These are phyloP conservation scores for Fusarium cyanostomum DNA, from an alignment of 2,329 filamentous ascomycete species.

Conservation along the genomic window DNA sequence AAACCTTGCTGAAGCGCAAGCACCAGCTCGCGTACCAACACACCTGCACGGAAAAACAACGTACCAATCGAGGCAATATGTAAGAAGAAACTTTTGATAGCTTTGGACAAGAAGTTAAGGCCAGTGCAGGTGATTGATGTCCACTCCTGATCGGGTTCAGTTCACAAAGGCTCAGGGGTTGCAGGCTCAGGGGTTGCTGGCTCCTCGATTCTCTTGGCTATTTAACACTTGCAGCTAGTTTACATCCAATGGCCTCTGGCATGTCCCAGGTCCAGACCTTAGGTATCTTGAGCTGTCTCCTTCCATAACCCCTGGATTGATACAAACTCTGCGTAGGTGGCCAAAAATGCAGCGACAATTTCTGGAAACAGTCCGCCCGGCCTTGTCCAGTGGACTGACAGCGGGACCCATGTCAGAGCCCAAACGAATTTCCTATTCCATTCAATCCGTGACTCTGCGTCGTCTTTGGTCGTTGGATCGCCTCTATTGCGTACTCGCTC, in stretches of 20 bases:
- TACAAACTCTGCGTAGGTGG: constrained; percentile 26
- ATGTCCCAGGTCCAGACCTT: too few species aligned
- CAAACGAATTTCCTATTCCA: constrained; percentile 21
- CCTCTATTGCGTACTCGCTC: not conserved
- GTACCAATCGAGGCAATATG: constrained; percentile 5
- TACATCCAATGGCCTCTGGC: not conserved
- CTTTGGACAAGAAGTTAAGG: too few species aligned
- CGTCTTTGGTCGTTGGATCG: not conserved
- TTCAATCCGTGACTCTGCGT: not conserved
- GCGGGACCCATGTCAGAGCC: constrained; percentile 12
- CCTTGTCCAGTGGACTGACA: constrained; percentile 24
- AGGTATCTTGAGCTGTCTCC: not conserved
- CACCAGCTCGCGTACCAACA: not conserved
- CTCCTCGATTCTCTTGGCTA: too few species aligned
- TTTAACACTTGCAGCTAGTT: not conserved
- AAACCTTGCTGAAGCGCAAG: not conserved
- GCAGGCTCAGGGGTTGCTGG: too few species aligned
- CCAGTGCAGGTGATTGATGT: too few species aligned
- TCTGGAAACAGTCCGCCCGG: constrained; percentile 19
- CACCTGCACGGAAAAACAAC: not conserved
- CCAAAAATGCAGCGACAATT: constrained; percentile 8
- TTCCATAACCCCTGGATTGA: constrained; percentile 21
- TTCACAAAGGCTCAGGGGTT: too few species aligned
- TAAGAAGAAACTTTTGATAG: too few species aligned
- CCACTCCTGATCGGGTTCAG: too few species aligned